Base-by-base conservation (phyloP, 352 stramenopile species). In the Globisporangium iwayamae region DNA sequence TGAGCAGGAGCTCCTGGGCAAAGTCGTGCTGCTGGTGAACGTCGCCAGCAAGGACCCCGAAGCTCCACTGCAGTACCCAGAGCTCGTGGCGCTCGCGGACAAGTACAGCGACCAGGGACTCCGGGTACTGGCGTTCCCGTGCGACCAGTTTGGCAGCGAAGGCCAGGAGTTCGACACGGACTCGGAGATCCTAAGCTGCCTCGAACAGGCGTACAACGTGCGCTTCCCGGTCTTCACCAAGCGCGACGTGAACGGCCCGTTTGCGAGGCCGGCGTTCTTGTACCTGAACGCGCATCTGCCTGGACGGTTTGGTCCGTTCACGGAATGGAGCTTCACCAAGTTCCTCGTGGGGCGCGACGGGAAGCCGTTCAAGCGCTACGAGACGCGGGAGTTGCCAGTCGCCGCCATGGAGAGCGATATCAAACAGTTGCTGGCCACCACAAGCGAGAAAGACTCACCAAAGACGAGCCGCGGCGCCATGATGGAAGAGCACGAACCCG, bases 291-390 rank as follows among this genome's bases (percentile, higher is more conserved):
- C 68, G 30, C 73, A 71, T 25, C 61, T 79, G 18, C 72, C 67
- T 0, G 75, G 71, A 1, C 43, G 28, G 4, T 72, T 74, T 54
- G 73, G 73, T 4, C 58, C 71, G 48, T 78, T 81, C 32, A 68
- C 81, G n/a, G 76, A 84, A 67, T 89, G 79, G 81, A 88, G 86
- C 61, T 90, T 89, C 38, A 85, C 79, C 45, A 90, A 90, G 57
- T 90, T 88, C 52, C 62, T 90, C 22, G 56, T 90, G 7, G 71
- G 74, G 14, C 70, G 80, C n/a, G 30, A 74, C 20, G 79, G 79
- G 11, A 60, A 67, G 20, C 68, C 75, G n/a, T 50, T 79, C 36
- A 70, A 74, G 36, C 71, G 78, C 18, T 87, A 73, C 51, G 72
- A 78, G 30, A 73, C 79, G 30, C 72, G 50, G 22, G 63, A 67